A percentile compares a stretch with the other conserved stretches of the same genome.
Conservation (phyloP, 306 rosid species). For the Fragaria nilgerrensis region DNA sequence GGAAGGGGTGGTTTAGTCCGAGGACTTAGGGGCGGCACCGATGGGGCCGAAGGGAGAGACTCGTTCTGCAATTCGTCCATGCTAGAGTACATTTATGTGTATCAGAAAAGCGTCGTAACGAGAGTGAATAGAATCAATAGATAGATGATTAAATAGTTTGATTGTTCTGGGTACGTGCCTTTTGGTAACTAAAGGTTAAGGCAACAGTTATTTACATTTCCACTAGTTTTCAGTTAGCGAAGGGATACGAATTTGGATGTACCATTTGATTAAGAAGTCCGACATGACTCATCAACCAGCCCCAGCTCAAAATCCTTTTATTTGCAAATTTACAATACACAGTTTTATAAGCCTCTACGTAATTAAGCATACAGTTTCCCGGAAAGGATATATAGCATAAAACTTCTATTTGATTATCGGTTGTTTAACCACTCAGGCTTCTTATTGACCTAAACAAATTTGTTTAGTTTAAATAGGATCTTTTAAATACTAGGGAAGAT, state of each 20-base stretch:
- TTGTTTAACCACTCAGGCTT: not conserved
- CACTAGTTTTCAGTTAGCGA: not conserved
- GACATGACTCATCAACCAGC: not conserved
- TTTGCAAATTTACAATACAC: not conserved
- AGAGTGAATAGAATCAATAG: too few relatives aligned
- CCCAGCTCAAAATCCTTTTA: not conserved
- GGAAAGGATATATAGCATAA: not conserved
- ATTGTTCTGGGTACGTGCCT: not conserved
- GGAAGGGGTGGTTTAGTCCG: not conserved
- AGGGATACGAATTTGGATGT: not conserved
- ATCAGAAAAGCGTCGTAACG: not conserved
- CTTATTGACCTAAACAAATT: not conserved
- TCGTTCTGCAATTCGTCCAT: conserved; percentile 4
- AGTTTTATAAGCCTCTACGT: not conserved
- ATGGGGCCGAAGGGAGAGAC: not conserved
- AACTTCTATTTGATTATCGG: not conserved
- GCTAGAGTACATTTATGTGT: not conserved
- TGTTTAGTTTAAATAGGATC: too few relatives aligned
- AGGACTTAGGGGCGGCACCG: not conserved
- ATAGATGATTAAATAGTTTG: not conserved
- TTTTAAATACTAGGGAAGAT: not conserved
- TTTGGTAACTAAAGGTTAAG: not conserved
- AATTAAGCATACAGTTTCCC: not conserved
- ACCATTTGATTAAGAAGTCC: not conserved
- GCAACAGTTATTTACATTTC: not conserved